phyloP scores from a whole-genome alignment of 2,329 filamentous ascomycete species.

The Aspergillaceae sp. region DNA sequence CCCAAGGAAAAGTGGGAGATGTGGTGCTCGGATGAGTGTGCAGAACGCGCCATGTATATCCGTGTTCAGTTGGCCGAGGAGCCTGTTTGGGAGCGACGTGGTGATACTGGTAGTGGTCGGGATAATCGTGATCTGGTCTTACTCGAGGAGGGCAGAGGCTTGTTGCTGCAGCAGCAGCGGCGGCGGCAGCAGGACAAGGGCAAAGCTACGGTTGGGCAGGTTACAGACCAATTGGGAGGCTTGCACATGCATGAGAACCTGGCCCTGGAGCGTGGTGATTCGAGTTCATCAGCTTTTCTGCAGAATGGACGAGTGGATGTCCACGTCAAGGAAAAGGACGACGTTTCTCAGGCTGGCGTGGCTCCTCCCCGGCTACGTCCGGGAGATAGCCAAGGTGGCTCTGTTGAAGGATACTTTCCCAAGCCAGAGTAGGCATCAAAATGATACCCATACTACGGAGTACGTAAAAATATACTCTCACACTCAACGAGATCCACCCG shows the following conservation, averaged over 20 bases:
- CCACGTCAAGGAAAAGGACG: constrained; percentile 26
- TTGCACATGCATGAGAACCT: constrained; percentile 20
- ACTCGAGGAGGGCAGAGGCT: constrained; percentile 51
- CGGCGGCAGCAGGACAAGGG: constrained; percentile 12
- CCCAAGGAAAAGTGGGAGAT: constrained; percentile 64
- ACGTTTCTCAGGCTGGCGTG: constrained; percentile 8
- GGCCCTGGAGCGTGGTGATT: constrained; percentile 29
- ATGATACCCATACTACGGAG: background rate
- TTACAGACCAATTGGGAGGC: constrained; percentile 13
- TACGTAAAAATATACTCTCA: no score
- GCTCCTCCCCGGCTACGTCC: constrained; percentile 25
- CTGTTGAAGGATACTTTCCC: constrained; percentile 36
- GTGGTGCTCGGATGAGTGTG: constrained; percentile 80
- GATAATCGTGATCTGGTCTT: constrained; percentile 51
- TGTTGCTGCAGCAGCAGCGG: background rate
- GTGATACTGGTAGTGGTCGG: constrained; percentile 38
- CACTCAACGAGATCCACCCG: background rate
- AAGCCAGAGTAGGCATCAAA: background rate
- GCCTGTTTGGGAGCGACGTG: constrained; percentile 73
- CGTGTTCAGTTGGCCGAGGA: constrained; percentile 80
- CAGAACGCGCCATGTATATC: constrained; percentile 70
- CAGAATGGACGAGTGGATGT: constrained; percentile 23
- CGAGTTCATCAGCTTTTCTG: constrained; percentile 12
- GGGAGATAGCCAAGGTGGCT: constrained; percentile 28
- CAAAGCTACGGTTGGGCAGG: constrained; percentile 18